Evolutionary conservation across 306 rosid species (phyloP), one percentile per base, ranked within the genome.

Genomic region (Macrotyloma uniflorum): DNA sequence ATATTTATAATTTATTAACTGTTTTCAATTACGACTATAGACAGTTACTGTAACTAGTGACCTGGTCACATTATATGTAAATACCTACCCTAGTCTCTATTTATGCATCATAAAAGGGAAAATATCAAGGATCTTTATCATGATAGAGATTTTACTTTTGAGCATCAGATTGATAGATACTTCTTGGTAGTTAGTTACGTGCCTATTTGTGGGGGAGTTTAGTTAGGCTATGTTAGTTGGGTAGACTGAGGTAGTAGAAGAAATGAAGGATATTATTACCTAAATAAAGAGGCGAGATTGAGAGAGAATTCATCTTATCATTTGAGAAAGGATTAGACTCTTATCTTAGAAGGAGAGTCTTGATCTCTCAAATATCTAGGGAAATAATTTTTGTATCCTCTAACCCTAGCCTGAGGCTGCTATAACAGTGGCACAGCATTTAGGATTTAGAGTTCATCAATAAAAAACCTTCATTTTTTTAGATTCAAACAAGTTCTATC

Each of bases 51-150:
- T n/a, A 67, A 43, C 45, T 4, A 50, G 9, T 54, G 59, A 77
- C 14, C 51, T 26, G 67, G 75, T 23, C n/a, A 45, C 13, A 45
- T 57, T 65, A 68, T 40, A 14, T 69, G 51, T 67, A 43, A 38
- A 68, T 8, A 69, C 38, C 36, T 26, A 57, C 7, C 12, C 69
- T 2, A 18, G 40, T 69, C 36, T 24, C 36, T 5, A 50, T 51
- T 40, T 11, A 43, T 32, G 18, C 63, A 45, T 14, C 33, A 42
- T 30, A 26, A 42, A 20, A 51, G 16, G 53, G 70, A 3, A 26
- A 53, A 67, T 50, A 36, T 20, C 30, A 65, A 65, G 54, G 4
- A 75, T 16, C 23, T 32, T 32, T 57, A 61, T 22, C 40, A 23
- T 20, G 9, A n/a, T 11, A 46, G 38, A 35, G 46, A 36, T 22